Conservation (phyloP, 225 moss, liverwort and hornwort species). For the Takakia lepidozioides region DNA sequence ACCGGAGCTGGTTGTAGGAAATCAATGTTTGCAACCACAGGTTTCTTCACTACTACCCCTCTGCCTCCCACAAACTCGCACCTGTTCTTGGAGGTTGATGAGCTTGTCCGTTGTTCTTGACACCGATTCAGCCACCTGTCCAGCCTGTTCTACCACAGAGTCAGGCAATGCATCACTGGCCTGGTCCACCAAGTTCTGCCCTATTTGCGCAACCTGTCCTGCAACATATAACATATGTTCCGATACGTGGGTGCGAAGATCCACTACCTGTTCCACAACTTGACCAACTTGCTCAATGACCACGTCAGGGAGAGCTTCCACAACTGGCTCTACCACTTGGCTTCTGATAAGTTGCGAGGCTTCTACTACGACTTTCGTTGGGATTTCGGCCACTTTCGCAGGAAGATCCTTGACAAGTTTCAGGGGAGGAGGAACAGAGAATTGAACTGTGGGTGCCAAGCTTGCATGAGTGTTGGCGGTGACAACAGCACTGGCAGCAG, state of each 20-base stretch:
- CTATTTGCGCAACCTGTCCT: constrained; percentile 35
- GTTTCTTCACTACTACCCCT: too few species aligned
- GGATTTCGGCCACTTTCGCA: constrained; percentile 15
- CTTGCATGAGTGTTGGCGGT: too few species aligned
- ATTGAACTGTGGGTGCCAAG: too few species aligned
- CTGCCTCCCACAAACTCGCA: constrained; percentile 13
- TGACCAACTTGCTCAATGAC: constrained; percentile 49
- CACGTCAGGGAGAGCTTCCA: constrained; percentile 38
- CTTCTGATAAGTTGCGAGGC: constrained; percentile 24
- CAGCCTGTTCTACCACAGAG: constrained; percentile 47
- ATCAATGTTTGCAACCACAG: too few species aligned
- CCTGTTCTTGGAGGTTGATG: constrained; percentile 20
- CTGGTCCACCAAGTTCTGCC: constrained; percentile 34
- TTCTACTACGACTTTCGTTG: constrained; percentile 30
- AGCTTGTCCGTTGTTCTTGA: constrained; percentile 2
- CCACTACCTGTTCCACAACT: constrained; percentile 53
- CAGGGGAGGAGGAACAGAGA: too few species aligned
- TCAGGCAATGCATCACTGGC: constrained; percentile 44
- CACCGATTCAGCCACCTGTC: constrained; percentile 30
- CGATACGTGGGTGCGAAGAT: constrained; percentile 33
- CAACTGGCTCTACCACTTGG: constrained; percentile 57
- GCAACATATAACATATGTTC: constrained; percentile 32
- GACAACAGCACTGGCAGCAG: too few species aligned
- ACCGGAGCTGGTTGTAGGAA: too few species aligned
- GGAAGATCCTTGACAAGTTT: constrained; percentile 18